These are phyloP conservation scores for Podila epigama DNA, from an alignment of 192 early-diverging fungal genomes.

Conservation along the genomic window DNA sequence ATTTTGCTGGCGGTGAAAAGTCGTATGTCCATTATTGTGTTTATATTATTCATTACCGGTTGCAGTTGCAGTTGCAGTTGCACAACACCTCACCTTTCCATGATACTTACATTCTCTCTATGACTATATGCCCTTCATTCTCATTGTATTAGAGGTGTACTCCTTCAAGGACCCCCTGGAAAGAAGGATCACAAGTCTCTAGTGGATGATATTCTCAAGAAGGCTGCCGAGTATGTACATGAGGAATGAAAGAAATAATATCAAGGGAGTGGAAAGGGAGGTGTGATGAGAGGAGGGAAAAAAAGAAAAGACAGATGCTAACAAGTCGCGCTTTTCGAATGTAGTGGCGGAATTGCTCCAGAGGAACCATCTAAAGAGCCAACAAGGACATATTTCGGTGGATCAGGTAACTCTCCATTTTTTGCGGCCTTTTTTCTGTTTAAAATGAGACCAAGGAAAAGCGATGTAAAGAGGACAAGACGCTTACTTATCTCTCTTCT, in stretches of 20 bases:
- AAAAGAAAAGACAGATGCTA: background rate
- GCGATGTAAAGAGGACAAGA: no score
- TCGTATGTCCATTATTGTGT: conserved; percentile 68
- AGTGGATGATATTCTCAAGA: conserved; percentile 80
- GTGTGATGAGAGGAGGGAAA: no score
- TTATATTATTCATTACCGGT: background rate
- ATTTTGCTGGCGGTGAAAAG: conserved; percentile 94
- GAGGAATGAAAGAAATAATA: background rate
- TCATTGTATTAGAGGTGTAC: conserved; percentile 49
- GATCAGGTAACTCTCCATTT: conserved; percentile 50
- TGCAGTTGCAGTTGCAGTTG: background rate
- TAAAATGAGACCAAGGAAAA: no score
- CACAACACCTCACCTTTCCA: background rate
- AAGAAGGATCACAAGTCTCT: conserved; percentile 60
- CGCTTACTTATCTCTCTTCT: no score
- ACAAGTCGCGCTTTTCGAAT: background rate
- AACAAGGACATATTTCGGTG: conserved; percentile 31
- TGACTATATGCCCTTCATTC: no score
- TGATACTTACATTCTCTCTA: background rate
- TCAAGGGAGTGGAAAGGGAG: no score
- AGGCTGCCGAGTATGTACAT: conserved; percentile 68
- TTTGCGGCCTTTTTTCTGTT: no score
- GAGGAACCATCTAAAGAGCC: conserved; percentile 33
- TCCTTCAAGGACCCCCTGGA: conserved; percentile 58
- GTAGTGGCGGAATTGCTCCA: conserved; percentile 26